Conservation (phyloP, 768 basidiomycete genomes). For the Strobilomyces echinocephalus region DNA sequence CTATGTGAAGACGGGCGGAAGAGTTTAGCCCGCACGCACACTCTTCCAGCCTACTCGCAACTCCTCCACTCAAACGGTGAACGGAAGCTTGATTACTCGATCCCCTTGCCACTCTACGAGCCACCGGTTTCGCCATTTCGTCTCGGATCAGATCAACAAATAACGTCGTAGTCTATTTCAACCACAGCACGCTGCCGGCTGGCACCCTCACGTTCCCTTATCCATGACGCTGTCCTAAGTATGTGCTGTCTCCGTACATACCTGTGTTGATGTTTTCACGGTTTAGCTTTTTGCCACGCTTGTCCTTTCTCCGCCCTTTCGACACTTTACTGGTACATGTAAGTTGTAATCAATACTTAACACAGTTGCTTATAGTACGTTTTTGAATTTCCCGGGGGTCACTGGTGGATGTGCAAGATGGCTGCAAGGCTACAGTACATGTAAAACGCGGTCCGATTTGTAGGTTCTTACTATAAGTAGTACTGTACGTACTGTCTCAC, state of each 20-base stretch:
- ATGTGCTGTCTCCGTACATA: not conserved
- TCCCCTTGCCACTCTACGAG: conserved; percentile 60
- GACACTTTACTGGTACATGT: not conserved
- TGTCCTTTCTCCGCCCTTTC: conserved; percentile 1
- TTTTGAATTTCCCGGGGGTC: not conserved
- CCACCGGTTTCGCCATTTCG: conserved; percentile 28
- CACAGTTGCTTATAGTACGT: not conserved
- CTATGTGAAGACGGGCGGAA: conserved; percentile 8
- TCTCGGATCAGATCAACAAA: conserved; percentile 4
- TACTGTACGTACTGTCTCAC: not conserved
- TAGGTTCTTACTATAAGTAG: too few species aligned
- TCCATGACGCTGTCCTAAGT: not conserved
- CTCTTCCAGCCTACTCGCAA: conserved; percentile 73
- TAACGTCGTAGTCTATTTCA: conserved; percentile 1
- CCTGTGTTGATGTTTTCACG: not conserved
- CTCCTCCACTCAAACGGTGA: conserved; percentile 73
- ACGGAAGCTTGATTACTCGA: conserved; percentile 61
- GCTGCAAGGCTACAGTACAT: too few species aligned
- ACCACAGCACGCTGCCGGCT: not conserved
- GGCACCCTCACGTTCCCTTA: not conserved
- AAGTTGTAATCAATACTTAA: not conserved
- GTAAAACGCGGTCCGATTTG: too few species aligned
- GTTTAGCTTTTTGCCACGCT: not conserved
- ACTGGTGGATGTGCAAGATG: not conserved
- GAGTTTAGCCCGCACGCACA: conserved; percentile 20